Conservation (phyloP, 2,329 filamentous ascomycete genomes). For the Orbilia ellipsospora region DNA sequence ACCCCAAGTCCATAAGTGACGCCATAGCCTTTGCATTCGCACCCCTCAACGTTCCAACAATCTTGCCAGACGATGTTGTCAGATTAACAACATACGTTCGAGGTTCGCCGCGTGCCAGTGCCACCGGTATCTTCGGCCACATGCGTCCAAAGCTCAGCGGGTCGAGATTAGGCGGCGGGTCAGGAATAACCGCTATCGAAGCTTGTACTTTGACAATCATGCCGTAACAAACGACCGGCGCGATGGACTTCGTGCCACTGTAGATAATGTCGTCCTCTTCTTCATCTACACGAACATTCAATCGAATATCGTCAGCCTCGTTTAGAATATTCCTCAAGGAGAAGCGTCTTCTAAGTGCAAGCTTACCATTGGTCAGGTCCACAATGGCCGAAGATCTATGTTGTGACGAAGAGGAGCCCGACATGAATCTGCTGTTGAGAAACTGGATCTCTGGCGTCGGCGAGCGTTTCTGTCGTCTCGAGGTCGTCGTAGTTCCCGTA, state of each 20-base stretch:
- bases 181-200: slow-evolving; percentile 46
- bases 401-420: slow-evolving; percentile 31
- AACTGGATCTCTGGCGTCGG: slow-evolving; percentile 52
- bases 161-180: slow-evolving; percentile 47
- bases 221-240: slow-evolving; percentile 48
- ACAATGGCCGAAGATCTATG: slow-evolving; percentile 37
- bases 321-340: background rate
- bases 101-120: slow-evolving; percentile 38
- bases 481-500: slow-evolving; percentile 6
- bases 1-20: slow-evolving; percentile 47
- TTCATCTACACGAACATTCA: slow-evolving; percentile 23
- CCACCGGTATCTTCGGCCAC: slow-evolving; percentile 51
- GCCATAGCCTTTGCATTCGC: slow-evolving; percentile 53
- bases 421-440: slow-evolving; percentile 46
- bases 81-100: slow-evolving; percentile 46
- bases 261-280: slow-evolving; percentile 53
- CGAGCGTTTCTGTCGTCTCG: slow-evolving; percentile 35
- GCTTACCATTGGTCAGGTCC: slow-evolving; percentile 48
- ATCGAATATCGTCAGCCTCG: background rate
- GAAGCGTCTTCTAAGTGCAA: background rate
- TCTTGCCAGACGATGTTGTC: slow-evolving; percentile 43
- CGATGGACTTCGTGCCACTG: slow-evolving; percentile 44
- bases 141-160: slow-evolving; percentile 49
- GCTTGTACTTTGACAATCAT: slow-evolving; percentile 50
- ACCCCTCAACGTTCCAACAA: slow-evolving; percentile 40